These are phyloP conservation scores for Rutstroemia sp. DNA, from an alignment of 2,329 filamentous ascomycete genomes.

Conservation along the genomic window DNA sequence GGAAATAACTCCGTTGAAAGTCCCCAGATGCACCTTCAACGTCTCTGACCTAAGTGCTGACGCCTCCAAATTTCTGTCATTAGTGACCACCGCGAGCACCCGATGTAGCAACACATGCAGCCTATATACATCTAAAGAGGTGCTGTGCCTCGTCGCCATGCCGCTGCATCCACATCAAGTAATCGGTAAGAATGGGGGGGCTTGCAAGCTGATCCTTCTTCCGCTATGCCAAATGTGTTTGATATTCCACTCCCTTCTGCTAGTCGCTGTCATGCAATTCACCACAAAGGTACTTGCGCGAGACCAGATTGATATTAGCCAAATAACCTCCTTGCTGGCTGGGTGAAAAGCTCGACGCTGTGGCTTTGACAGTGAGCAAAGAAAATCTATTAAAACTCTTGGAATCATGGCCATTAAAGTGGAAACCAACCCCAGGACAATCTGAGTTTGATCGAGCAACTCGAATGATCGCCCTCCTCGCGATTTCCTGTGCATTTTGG, in stretches of 20 bases:
- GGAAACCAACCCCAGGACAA: slow-evolving; percentile 2
- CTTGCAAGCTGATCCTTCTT: slow-evolving; percentile 7
- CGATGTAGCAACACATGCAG: slow-evolving; percentile 9
- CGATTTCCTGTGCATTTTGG: slow-evolving; percentile 1
- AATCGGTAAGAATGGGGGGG: slow-evolving; percentile 8
- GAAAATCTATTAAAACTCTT: slow-evolving; percentile 2
- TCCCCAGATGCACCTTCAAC: slow-evolving; percentile 2
- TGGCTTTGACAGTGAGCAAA: slow-evolving; percentile 4
- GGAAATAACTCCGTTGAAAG: slow-evolving; percentile 1
- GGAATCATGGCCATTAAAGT: slow-evolving; percentile 4
- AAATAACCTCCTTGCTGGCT: slow-evolving; percentile 2
- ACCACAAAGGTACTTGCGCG: slow-evolving; percentile 3
- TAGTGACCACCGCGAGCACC: background rate
- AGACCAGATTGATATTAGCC: slow-evolving; percentile 1
- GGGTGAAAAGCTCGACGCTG: background rate
- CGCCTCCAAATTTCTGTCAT: slow-evolving; percentile 7
- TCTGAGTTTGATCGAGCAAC: background rate
- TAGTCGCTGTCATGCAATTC: slow-evolving; percentile 1
- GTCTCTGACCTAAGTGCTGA: slow-evolving; percentile 8
- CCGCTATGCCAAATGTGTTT: slow-evolving; percentile 3
- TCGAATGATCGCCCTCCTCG: slow-evolving; percentile 6
- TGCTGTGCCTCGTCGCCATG: slow-evolving; percentile 9
- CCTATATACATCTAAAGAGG: slow-evolving; percentile 1
- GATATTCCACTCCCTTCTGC: slow-evolving; percentile 4
- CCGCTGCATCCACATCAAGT: slow-evolving; percentile 9